phyloP scores from a whole-genome alignment of 129 eudicot genomes.

The Artemisia annua region DNA sequence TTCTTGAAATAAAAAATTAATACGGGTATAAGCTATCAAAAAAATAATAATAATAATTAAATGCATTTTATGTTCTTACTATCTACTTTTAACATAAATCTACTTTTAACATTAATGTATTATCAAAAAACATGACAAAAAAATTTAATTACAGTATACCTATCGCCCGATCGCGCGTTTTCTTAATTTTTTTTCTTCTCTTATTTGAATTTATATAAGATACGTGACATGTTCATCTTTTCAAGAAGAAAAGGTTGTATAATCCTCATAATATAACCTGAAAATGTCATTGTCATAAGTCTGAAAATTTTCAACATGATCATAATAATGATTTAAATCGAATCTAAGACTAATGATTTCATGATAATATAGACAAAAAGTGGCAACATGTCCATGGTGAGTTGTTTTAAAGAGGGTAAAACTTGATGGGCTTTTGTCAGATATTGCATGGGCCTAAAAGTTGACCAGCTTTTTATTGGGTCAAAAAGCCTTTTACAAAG shows the following conservation, averaged over 20 bases:
- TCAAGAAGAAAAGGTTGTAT: neutral
- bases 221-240: neutral
- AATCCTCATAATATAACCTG: no score
- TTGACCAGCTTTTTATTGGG: constrained; percentile 31
- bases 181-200: no score
- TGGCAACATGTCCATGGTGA: neutral
- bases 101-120: no score
- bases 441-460: constrained; percentile 30
- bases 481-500: constrained; percentile 19
- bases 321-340: neutral
- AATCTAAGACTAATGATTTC: neutral
- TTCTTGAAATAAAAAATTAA: no score
- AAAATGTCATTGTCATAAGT: neutral
- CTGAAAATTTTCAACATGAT: neutral
- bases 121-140: no score
- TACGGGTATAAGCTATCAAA: no score
- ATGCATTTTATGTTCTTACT: no score
- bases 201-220: no score
- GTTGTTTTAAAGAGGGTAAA: neutral
- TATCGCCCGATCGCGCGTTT: no score
- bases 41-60: no score
- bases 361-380: constrained; percentile 9
- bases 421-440: constrained; percentile 26
- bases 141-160: no score
- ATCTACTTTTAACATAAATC: no score